These are phyloP conservation scores for Leccinellum albellum DNA, from an alignment of 768 basidiomycete species.

Conservation along the genomic window DNA sequence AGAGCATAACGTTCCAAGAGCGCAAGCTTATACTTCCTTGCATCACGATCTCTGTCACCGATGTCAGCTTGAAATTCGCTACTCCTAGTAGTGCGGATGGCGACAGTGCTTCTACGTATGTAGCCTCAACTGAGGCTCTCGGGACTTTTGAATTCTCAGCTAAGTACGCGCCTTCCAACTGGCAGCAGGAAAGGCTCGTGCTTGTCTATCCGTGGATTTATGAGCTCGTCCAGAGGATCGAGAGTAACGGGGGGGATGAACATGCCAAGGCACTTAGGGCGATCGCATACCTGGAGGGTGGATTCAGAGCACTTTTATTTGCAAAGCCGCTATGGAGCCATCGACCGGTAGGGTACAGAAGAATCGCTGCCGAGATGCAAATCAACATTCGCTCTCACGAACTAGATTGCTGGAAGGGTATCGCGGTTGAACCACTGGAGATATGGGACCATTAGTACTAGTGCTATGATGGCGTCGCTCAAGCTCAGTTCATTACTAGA, in stretches of 20 bases:
- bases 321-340: slow-evolving; percentile 1
- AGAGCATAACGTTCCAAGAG: slow-evolving; percentile 1
- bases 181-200: not conserved
- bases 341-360: slow-evolving; percentile 14
- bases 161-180: not conserved
- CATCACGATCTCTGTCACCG: slow-evolving; percentile 6
- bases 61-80: not conserved
- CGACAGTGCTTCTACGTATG: not conserved
- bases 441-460: slow-evolving; percentile 2
- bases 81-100: not conserved
- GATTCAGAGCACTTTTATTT: slow-evolving; percentile 7
- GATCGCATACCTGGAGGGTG: slow-evolving; percentile 7
- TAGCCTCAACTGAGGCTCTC: not conserved
- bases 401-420: not conserved
- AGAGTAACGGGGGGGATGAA: not conserved
- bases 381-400: not conserved
- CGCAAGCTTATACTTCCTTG: slow-evolving; percentile 10
- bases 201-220: slow-evolving; percentile 12
- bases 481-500: too few species aligned
- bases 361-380: slow-evolving; percentile 3
- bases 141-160: not conserved
- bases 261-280: not conserved
- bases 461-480: not conserved
- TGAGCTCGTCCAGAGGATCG: not conserved
- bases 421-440: not conserved